These are phyloP conservation scores for Argentina anserina DNA, from an alignment of 306 rosid genomes.

Conservation along the genomic window DNA sequence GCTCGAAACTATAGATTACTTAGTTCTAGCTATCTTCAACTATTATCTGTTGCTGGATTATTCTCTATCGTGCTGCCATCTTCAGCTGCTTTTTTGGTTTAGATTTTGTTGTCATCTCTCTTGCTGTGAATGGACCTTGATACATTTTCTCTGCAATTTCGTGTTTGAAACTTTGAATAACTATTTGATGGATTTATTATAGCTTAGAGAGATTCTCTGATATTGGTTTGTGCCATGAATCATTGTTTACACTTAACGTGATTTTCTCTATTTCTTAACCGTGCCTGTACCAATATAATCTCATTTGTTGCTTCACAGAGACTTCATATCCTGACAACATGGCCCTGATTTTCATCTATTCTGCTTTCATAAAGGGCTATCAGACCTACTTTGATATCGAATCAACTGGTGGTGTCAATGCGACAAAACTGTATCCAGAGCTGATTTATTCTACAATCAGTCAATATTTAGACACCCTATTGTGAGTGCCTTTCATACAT, in stretches of 20 bases:
- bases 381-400: conserved; percentile 68
- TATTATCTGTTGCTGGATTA: background rate
- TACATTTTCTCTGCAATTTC: background rate
- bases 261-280: background rate
- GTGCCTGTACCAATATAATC: background rate
- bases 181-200: background rate
- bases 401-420: conserved; percentile 50
- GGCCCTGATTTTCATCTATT: conserved; percentile 56
- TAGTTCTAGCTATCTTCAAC: background rate
- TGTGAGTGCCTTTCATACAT: conserved; percentile 17
- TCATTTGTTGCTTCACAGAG: conserved; percentile 40
- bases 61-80: background rate
- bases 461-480: conserved; percentile 52
- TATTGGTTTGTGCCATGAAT: background rate
- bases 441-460: conserved; percentile 57
- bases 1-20: background rate
- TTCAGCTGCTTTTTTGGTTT: background rate
- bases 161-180: background rate
- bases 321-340: conserved; percentile 62
- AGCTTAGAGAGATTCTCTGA: background rate
- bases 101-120: background rate
- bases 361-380: conserved; percentile 82
- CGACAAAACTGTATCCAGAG: conserved; percentile 58
- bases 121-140: background rate
- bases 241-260: background rate